Base-by-base conservation (phyloP, 768 basidiomycete genomes). In the Mycena leptocephala region DNA sequence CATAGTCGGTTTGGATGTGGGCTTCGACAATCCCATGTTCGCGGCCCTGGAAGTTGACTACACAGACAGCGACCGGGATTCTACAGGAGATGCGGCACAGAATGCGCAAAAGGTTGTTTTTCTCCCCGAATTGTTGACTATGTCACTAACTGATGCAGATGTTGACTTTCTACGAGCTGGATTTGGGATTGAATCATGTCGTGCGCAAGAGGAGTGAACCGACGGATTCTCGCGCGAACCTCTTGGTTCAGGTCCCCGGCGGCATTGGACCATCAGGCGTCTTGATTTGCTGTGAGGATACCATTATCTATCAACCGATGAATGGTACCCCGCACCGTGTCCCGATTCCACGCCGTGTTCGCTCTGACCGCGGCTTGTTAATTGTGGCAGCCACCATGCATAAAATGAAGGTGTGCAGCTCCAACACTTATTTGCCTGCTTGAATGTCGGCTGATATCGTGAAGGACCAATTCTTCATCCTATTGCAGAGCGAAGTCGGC, bases 221-320 rank as follows among this genome's bases (percentile, higher is more conserved):
- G 0, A 98, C 97, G 2, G 97, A 99, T 81, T 91, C 94, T 48
- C 92, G 96, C 56, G 98, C 98, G 11, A 99, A 99, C 82, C 87
- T 99, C 33, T 92, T 99, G 3, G 95, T 99, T 1, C 98, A 98
- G 88, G 98, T 99, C 0, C 98, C 98, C n/a, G 98, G 97, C 41
- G 98, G 97, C 78, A 97, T 99, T 79, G 98, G 98, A 0, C 98
- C 98, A 2, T 99, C 98, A n/a, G 98, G 98, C 72, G 98, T 99
- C 18, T 91, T 99, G 46, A 94, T 99, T 22, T 99, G 98, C 85
- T 97, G 96, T 78, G 98, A 99, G 87, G 95, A 99, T 84, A 95
- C 98, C 81, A 96, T 99, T 77, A 98, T 98, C 75, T 99, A 98
- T 86, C 93, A 97, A 79, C 96, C 97, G 82, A 63, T 63, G 24